phyloP scores from a whole-genome alignment of 306 rosid genomes.

The Inga oerstediana region DNA sequence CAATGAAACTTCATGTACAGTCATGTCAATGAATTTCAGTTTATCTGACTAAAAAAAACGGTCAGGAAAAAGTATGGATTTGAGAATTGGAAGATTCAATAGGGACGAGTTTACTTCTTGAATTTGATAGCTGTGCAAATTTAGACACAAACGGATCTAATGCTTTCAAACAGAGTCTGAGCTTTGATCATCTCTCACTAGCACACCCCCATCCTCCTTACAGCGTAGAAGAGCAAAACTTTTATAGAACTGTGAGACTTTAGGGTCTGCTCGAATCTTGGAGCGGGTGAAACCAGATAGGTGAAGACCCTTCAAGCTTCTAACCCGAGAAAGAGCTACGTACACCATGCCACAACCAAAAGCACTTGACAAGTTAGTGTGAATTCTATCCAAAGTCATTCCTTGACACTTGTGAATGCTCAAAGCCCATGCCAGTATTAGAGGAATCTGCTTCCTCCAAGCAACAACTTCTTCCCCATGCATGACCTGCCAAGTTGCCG shows the following conservation, averaged over 20 bases:
- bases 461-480: slow-evolving; percentile 48
- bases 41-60: not conserved
- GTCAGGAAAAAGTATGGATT: not conserved
- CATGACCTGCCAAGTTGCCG: slow-evolving; percentile 43
- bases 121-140: not conserved
- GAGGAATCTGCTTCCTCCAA: slow-evolving; percentile 56
- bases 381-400: slow-evolving; percentile 53
- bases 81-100: not conserved
- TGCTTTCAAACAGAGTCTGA: not conserved
- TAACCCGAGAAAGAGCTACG: slow-evolving; percentile 54
- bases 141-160: not conserved
- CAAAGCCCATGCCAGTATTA: slow-evolving; percentile 57
- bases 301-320: slow-evolving; percentile 50
- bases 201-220: slow-evolving; percentile 15
- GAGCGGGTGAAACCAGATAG: slow-evolving; percentile 45
- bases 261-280: slow-evolving; percentile 46
- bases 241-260: slow-evolving; percentile 46
- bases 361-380: slow-evolving; percentile 45
- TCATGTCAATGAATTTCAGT: not conserved
- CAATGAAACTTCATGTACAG: not conserved
- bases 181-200: not conserved
- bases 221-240: slow-evolving; percentile 21
- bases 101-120: not conserved
- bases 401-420: slow-evolving; percentile 74
- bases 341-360: slow-evolving; percentile 65